Conservation (phyloP, 208 protist genomes). For the Leishmania lainsoni region DNA sequence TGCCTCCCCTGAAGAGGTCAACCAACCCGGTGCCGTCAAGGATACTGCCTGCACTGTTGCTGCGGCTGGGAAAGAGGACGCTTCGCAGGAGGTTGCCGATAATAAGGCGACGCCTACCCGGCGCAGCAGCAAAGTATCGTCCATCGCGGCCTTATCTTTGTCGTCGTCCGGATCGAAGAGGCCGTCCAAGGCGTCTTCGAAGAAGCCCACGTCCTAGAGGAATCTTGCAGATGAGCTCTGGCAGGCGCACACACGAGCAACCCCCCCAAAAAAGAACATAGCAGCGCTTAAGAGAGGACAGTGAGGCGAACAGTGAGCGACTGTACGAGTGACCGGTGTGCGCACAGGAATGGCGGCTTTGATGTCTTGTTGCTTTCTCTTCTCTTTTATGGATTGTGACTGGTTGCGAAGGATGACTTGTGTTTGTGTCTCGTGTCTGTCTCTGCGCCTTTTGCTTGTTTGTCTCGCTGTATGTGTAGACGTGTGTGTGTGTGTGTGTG, state of each 20-base stretch:
- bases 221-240: slow-evolving; percentile 5
- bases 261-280: background rate
- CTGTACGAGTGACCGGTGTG: background rate
- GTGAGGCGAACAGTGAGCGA: background rate
- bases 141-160: background rate
- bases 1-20: no score
- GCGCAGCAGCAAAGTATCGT: background rate
- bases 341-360: background rate
- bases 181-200: background rate
- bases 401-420: background rate
- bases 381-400: background rate
- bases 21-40: no score
- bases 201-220: background rate
- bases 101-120: background rate
- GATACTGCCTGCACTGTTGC: no score
- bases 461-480: background rate
- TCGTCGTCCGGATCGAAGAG: slow-evolving; percentile 3
- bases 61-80: no score
- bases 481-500: background rate
- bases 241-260: background rate
- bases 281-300: background rate
- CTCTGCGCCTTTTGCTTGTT: background rate
- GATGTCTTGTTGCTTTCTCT: background rate
- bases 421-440: background rate
- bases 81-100: background rate